phyloP scores from a whole-genome alignment of 1,284 basidiomycete genomes.

The Tranzscheliella williamsii region DNA sequence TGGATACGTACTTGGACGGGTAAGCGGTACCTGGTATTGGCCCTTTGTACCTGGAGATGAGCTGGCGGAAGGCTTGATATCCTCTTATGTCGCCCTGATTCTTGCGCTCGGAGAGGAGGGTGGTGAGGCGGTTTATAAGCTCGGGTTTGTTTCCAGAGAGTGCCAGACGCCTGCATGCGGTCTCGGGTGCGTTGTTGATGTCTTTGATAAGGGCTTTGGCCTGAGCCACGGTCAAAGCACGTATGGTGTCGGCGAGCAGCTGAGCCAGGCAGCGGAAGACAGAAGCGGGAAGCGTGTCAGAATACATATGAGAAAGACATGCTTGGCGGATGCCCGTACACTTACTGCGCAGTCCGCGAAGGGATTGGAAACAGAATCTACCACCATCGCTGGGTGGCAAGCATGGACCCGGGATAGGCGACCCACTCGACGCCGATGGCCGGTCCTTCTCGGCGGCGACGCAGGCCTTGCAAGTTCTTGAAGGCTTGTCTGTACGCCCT shows the following conservation, averaged over 20 bases:
- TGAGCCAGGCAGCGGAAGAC: background rate
- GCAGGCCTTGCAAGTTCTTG: too few relatives aligned
- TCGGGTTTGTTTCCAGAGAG: slow-evolving; percentile 49
- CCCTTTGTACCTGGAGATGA: slow-evolving; percentile 25
- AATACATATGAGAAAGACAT: background rate
- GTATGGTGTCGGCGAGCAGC: slow-evolving; percentile 25
- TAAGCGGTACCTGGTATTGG: too few relatives aligned
- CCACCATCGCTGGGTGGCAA: slow-evolving; percentile 12
- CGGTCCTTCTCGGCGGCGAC: too few relatives aligned
- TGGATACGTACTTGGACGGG: too few relatives aligned
- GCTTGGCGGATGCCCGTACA: background rate
- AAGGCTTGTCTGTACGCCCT: too few relatives aligned
- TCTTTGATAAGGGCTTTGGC: slow-evolving; percentile 48
- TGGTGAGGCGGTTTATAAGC: slow-evolving; percentile 29
- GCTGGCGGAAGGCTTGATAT: slow-evolving; percentile 23
- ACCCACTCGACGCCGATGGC: too few relatives aligned
- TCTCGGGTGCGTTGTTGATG: slow-evolving; percentile 39
- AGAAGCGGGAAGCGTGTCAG: background rate
- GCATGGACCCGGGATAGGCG: slow-evolving; percentile 10
- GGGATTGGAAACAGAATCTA: slow-evolving; percentile 14
- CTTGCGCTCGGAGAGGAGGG: slow-evolving; percentile 17
- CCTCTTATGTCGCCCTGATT: slow-evolving; percentile 22
- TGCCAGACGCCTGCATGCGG: slow-evolving; percentile 18
- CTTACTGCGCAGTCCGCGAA: slow-evolving; percentile 25
- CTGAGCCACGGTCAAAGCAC: slow-evolving; percentile 36